phyloP scores from a whole-genome alignment of 106 monocot genomes.

The Dioscorea dumetorum region DNA sequence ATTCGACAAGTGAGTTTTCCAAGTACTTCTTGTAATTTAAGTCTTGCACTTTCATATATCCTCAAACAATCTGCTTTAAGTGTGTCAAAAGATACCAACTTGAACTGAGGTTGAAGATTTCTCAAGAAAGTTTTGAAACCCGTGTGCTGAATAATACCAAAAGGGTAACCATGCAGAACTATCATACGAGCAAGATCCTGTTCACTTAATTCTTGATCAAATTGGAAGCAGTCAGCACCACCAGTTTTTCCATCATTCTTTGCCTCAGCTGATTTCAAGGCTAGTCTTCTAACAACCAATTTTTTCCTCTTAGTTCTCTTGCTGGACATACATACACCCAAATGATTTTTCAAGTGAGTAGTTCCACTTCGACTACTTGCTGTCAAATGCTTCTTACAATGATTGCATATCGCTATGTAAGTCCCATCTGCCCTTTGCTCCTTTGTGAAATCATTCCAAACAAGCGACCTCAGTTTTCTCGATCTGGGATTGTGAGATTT shows the following conservation, averaged over 20 bases:
- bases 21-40: constrained; percentile 38
- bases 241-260: constrained; percentile 5
- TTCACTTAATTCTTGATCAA: constrained; percentile 60
- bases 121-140: constrained; percentile 64
- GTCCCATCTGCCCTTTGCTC: constrained; percentile 53
- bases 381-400: constrained; percentile 70
- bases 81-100: constrained; percentile 31
- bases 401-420: constrained; percentile 67
- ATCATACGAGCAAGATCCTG: constrained; percentile 73
- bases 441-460: constrained; percentile 86
- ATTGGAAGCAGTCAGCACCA: constrained; percentile 12
- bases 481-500: constrained; percentile 25
- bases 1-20: constrained; percentile 42
- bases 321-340: constrained; percentile 43
- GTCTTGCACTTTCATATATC: constrained; percentile 40
- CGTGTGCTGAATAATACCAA: constrained; percentile 54
- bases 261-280: constrained; percentile 4
- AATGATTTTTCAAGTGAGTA: constrained; percentile 70
- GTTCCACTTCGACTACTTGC: constrained; percentile 76
- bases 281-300: constrained; percentile 30
- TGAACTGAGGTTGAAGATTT: constrained; percentile 77
- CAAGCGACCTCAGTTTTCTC: constrained; percentile 52
- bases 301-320: constrained; percentile 35
- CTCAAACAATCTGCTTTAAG: constrained; percentile 55
- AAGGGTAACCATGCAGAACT: constrained; percentile 62